Percentiles rank a stretch among this genome's conserved stretches.
Evolutionary conservation across 176 grass and related monocot species (phyloP).

Genomic region (Poa annua): DNA sequence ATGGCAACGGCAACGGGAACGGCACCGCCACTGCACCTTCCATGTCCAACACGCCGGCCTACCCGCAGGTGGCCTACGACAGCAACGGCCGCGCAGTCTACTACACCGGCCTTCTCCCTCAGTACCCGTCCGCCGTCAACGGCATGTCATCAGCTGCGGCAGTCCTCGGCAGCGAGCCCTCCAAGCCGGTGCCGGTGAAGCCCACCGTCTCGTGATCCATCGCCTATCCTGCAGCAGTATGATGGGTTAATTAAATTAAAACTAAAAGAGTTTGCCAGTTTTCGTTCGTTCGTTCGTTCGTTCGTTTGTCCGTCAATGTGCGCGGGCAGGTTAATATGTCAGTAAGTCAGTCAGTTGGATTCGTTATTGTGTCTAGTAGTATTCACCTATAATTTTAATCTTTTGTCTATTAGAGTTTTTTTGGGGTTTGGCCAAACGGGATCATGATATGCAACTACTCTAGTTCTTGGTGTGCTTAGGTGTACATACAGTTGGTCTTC

Average conservation of each 20-base stretch:
- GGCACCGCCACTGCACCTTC: slow-evolving; percentile 14
- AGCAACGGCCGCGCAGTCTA: slow-evolving; percentile 76
- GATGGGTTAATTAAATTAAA: slow-evolving; percentile 29
- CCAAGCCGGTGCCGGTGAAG: slow-evolving; percentile 66
- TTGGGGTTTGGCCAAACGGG: slow-evolving; percentile 46
- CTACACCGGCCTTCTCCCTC: slow-evolving; percentile 75
- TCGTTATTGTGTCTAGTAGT: slow-evolving; percentile 54
- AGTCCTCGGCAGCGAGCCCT: slow-evolving; percentile 41
- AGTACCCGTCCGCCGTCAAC: slow-evolving; percentile 56
- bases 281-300: slow-evolving; percentile 59
- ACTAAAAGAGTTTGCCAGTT: slow-evolving; percentile 43
- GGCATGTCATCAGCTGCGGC: slow-evolving; percentile 41
- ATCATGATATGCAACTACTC: slow-evolving; percentile 29
- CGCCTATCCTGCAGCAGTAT: background rate
- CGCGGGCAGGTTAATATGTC: slow-evolving; percentile 46
- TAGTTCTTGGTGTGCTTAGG: slow-evolving; percentile 60
- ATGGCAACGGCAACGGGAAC: slow-evolving; percentile 32
- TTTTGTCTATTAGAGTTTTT: slow-evolving; percentile 39
- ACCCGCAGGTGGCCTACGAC: slow-evolving; percentile 69
- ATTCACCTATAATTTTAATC: slow-evolving; percentile 40
- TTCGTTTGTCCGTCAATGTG: slow-evolving; percentile 49
- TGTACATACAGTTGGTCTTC: slow-evolving; percentile 54
- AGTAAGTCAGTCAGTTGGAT: slow-evolving; percentile 48
- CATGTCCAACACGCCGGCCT: slow-evolving; percentile 36
- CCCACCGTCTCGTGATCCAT: slow-evolving; percentile 67